Percentiles rank a stretch among this genome's conserved stretches.
Conservation (phyloP, 129 eudicot genomes). For the Tanacetum coccineum region DNA sequence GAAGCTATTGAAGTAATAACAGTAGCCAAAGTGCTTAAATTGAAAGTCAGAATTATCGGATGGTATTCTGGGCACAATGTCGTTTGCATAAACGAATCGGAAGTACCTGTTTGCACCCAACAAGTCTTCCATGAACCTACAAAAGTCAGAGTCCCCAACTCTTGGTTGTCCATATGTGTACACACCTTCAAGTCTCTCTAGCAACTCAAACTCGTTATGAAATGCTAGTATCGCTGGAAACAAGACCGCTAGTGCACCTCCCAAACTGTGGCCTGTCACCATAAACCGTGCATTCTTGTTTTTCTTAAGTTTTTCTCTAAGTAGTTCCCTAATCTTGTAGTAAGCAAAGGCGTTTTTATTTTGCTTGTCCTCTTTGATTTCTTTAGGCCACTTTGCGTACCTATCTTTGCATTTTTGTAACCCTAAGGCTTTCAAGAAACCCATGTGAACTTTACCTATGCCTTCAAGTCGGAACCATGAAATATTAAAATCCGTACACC, state of each 20-base stretch:
- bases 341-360: conserved; percentile 31
- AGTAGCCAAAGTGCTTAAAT: conserved; percentile 54
- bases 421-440: conserved; percentile 49
- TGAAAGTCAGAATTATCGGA: conserved; percentile 29
- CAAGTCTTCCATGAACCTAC: conserved; percentile 25
- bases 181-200: conserved; percentile 49
- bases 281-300: conserved; percentile 38
- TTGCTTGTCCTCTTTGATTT: conserved; percentile 17
- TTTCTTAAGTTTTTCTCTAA: conserved; percentile 18
- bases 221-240: conserved; percentile 47
- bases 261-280: conserved; percentile 66
- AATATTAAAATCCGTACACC: conserved; percentile 51
- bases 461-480: conserved; percentile 51
- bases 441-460: conserved; percentile 50
- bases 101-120: conserved; percentile 26
- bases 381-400: conserved; percentile 25
- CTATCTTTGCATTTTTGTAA: conserved; percentile 26
- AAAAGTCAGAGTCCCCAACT: conserved; percentile 46
- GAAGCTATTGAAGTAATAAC: conserved; percentile 42
- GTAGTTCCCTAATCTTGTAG: conserved; percentile 37
- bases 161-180: conserved; percentile 70
- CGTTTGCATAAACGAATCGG: conserved; percentile 52
- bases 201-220: conserved; percentile 35
- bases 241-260: conserved; percentile 56
- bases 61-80: conserved; percentile 54